Conservation (phyloP, 441 rosid genomes). For the Omphalea diandra region DNA sequence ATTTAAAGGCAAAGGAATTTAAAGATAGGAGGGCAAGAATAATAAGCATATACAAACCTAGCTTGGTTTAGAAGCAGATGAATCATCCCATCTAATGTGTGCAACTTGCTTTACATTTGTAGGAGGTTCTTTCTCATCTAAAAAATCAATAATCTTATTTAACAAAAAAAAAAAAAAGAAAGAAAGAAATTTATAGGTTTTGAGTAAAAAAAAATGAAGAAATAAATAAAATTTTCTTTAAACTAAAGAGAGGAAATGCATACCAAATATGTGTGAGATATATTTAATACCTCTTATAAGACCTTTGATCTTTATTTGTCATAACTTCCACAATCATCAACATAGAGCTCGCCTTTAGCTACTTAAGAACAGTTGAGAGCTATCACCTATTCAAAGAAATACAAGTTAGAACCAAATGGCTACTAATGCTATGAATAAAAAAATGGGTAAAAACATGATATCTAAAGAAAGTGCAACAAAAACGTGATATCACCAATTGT, state of each 20-base stretch:
- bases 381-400: slow-evolving; percentile 57
- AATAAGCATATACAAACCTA: slow-evolving; percentile 48
- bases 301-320: slow-evolving; percentile 54
- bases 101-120: slow-evolving; percentile 92
- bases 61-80: slow-evolving; percentile 54
- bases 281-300: slow-evolving; percentile 59
- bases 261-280: slow-evolving; percentile 63
- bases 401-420: not conserved
- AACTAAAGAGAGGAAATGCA: too few species aligned
- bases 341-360: slow-evolving; percentile 93
- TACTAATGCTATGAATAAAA: not conserved
- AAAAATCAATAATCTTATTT: slow-evolving; percentile 2
- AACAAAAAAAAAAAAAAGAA: too few species aligned
- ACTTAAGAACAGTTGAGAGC: slow-evolving; percentile 86
- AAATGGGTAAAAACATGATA: not conserved
- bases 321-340: slow-evolving; percentile 96
- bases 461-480: not conserved
- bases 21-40: not conserved
- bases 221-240: too few species aligned
- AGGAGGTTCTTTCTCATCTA: slow-evolving; percentile 71
- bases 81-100: slow-evolving; percentile 76
- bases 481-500: too few species aligned
- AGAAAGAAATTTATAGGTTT: too few species aligned
- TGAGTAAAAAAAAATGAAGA: not conserved
- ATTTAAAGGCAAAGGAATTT: too few species aligned